Evolutionary conservation across 495 filamentous ascomycete species (phyloP).

Genomic region (Xylaria sp.): DNA sequence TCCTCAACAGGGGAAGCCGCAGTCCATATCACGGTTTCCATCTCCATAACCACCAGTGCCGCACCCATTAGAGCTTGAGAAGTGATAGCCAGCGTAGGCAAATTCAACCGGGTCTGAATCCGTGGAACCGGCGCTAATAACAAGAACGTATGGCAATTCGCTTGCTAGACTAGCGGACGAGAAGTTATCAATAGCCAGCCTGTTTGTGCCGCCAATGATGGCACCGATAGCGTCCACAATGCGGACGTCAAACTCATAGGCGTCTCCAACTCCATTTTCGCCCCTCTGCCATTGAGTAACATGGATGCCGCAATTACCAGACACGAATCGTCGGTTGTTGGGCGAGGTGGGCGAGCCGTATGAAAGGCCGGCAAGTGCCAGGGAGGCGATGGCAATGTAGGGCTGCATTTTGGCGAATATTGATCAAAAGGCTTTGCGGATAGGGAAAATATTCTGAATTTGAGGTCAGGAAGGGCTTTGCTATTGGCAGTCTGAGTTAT

Average conservation of each 20-base stretch:
- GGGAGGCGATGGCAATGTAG: background rate
- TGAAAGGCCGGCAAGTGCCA: background rate
- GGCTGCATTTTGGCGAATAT: background rate
- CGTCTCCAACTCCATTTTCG: background rate
- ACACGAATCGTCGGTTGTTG: background rate
- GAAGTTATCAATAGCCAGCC: background rate
- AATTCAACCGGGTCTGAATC: background rate
- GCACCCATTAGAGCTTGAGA: background rate
- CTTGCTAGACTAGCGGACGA: background rate
- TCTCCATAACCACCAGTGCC: background rate
- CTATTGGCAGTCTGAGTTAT: too few species aligned
- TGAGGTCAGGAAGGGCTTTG: too few species aligned
- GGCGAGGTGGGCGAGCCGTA: background rate
- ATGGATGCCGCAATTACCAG: background rate
- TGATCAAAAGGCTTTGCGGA: too few species aligned
- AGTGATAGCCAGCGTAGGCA: background rate
- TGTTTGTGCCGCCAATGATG: background rate
- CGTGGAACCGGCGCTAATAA: background rate
- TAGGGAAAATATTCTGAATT: too few species aligned
- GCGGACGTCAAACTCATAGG: background rate
- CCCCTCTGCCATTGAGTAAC: background rate
- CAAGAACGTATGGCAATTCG: background rate
- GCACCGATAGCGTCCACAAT: background rate
- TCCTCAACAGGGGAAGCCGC: background rate
- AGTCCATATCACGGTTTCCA: background rate